phyloP scores from a whole-genome alignment of 495 filamentous ascomycete genomes.

The Sphaerosporella brunnea region DNA sequence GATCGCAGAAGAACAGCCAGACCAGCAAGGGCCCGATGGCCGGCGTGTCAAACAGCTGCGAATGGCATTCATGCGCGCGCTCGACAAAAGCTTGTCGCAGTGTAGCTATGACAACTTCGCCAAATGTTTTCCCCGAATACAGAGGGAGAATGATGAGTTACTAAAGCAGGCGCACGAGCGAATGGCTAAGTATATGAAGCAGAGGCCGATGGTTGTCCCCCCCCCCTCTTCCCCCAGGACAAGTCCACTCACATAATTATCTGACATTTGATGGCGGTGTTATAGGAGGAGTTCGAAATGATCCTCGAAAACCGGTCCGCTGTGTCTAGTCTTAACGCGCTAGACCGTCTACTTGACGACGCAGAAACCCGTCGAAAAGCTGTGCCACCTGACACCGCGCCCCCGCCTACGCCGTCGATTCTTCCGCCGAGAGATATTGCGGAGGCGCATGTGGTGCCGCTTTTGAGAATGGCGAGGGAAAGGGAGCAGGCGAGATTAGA shows the following conservation, averaged over 20 bases:
- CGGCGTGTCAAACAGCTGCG: too few species aligned
- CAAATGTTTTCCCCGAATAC: not conserved
- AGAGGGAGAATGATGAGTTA: not conserved
- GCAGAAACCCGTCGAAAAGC: conserved; percentile 30
- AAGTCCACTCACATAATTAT: not conserved
- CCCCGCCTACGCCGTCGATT: conserved; percentile 18
- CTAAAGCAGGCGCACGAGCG: not conserved
- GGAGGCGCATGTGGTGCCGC: conserved; percentile 16
- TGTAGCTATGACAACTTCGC: not conserved
- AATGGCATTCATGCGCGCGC: not conserved
- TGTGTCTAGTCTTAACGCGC: conserved; percentile 57
- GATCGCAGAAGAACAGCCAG: too few species aligned
- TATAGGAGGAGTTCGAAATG: conserved; percentile 55
- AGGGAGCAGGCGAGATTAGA: conserved; percentile 9
- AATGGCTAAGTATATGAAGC: not conserved
- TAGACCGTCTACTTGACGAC: conserved; percentile 58
- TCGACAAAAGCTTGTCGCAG: not conserved
- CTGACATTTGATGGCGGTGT: not conserved
- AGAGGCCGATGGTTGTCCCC: not conserved
- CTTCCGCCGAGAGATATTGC: conserved; percentile 14
- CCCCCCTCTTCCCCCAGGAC: not conserved
- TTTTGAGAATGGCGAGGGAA: conserved; percentile 12
- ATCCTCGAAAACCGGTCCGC: conserved; percentile 56
- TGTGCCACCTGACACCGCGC: conserved; percentile 9
- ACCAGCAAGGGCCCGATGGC: too few species aligned